Evolutionary conservation across 2,329 filamentous ascomycete species (phyloP).

Genomic region (Pestalotiopsis sp.): DNA sequence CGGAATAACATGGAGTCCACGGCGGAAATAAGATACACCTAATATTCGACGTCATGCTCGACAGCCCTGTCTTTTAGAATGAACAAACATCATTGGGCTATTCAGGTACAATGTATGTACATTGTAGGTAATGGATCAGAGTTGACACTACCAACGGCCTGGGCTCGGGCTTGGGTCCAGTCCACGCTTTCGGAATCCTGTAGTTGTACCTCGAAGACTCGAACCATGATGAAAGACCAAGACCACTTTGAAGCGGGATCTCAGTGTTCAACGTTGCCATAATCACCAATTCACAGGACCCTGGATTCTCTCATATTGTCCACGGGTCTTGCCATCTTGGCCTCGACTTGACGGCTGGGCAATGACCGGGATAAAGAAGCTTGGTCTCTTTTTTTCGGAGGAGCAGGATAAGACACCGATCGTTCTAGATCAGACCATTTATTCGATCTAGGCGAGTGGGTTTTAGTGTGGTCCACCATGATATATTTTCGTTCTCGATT

Average conservation of each 20-base stretch:
- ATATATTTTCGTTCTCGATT: not conserved
- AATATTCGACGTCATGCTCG: not conserved
- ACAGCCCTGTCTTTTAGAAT: not conserved
- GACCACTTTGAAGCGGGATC: not conserved
- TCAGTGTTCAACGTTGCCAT: not conserved
- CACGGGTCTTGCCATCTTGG: not conserved
- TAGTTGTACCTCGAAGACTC: not conserved
- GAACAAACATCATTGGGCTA: too few relatives aligned
- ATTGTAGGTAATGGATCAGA: not conserved
- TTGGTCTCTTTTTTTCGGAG: not conserved
- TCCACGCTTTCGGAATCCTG: too few relatives aligned
- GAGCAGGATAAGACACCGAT: not conserved
- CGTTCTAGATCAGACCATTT: constrained; percentile 8
- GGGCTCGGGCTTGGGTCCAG: not conserved
- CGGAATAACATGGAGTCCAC: not conserved
- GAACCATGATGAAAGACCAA: too few relatives aligned
- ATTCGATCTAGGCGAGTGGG: not conserved
- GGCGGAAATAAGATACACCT: not conserved
- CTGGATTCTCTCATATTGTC: not conserved
- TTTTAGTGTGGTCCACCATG: not conserved
- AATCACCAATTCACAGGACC: not conserved
- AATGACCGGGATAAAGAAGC: not conserved
- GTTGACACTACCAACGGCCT: not conserved
- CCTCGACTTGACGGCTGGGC: not conserved
- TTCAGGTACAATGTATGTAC: too few relatives aligned